Percentiles rank a stretch among this genome's conserved stretches.
These are phyloP conservation scores for Boletus subluridellus DNA, from an alignment of 1,284 basidiomycete genomes.

Conservation along the genomic window DNA sequence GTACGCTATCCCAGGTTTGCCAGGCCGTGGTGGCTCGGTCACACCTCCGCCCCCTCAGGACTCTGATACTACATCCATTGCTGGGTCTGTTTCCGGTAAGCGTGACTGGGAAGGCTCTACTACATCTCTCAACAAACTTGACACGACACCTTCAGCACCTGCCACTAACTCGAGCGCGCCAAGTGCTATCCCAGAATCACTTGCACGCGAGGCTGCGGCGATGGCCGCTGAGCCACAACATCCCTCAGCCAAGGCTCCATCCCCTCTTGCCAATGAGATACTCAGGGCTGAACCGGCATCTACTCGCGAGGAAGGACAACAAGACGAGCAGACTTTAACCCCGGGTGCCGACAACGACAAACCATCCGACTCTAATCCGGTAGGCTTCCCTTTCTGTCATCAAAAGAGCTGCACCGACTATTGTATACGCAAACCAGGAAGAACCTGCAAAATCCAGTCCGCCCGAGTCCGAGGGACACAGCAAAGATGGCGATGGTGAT, in stretches of 20 bases:
- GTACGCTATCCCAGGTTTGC: constrained; percentile 31
- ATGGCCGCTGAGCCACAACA: constrained; percentile 26
- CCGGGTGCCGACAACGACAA: too few relatives aligned
- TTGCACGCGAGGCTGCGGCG: constrained; percentile 48
- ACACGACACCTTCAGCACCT: constrained; percentile 24
- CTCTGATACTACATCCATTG: constrained; percentile 29
- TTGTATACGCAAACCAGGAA: too few relatives aligned
- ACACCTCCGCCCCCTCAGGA: constrained; percentile 32
- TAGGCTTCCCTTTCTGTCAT: too few relatives aligned
- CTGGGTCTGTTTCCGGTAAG: constrained; percentile 29
- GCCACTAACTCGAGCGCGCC: constrained; percentile 28
- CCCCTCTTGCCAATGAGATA: constrained; percentile 31
- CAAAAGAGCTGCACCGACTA: too few relatives aligned
- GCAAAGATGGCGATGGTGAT: too few relatives aligned
- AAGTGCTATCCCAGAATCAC: constrained; percentile 57
- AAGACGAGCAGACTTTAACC: too few relatives aligned
- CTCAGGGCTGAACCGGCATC: constrained; percentile 16
- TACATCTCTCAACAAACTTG: constrained; percentile 28
- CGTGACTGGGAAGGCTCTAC: constrained; percentile 30
- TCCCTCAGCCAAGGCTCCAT: constrained; percentile 23
- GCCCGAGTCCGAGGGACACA: too few relatives aligned
- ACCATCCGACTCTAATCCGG: too few relatives aligned
- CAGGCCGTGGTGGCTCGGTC: constrained; percentile 24
- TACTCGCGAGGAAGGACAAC: too few relatives aligned
- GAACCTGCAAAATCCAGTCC: too few relatives aligned